Evolutionary conservation across 148 eudicot genomes (phyloP).

Genomic region (Rhododendron molle): DNA sequence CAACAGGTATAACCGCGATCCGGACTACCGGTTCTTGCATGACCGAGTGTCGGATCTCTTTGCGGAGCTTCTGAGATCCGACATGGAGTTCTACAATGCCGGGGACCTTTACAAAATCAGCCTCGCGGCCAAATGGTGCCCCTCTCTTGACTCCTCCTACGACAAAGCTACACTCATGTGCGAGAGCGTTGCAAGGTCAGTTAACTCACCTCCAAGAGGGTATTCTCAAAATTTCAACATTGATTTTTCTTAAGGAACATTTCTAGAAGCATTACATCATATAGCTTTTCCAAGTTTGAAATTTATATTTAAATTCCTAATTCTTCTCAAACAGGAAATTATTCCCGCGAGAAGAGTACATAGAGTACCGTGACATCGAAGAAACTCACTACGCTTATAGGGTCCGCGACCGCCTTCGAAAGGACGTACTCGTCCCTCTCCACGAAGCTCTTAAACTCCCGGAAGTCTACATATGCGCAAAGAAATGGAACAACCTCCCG

Average conservation of each 20-base stretch:
- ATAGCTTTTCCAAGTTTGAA: no score
- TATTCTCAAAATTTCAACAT: no score
- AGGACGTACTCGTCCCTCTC: neutral
- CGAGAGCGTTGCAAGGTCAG: neutral
- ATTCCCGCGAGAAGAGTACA: neutral
- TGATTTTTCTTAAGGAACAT: no score
- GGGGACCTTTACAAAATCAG: slow-evolving; percentile 13
- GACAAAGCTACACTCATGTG: neutral
- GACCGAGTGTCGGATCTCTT: slow-evolving; percentile 23
- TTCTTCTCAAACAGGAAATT: neutral
- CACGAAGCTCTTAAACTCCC: neutral
- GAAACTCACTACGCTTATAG: slow-evolving; percentile 1
- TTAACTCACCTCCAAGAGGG: neutral
- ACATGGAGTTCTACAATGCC: slow-evolving; percentile 13
- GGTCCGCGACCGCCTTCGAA: neutral
- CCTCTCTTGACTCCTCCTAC: neutral
- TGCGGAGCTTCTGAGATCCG: slow-evolving; percentile 17
- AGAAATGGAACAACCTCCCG: neutral
- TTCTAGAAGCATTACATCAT: neutral
- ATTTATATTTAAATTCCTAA: neutral
- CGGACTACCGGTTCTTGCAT: slow-evolving; percentile 19
- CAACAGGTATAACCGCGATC: slow-evolving; percentile 10
- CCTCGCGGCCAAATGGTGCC: slow-evolving; percentile 40
- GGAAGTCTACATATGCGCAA: neutral
- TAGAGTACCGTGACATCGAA: neutral